A percentile compares a stretch with the other conserved stretches of the same genome.
Evolutionary conservation across 2,329 filamentous ascomycete genomes (phyloP).

Genomic region (Aspergillus puulaauensis): DNA sequence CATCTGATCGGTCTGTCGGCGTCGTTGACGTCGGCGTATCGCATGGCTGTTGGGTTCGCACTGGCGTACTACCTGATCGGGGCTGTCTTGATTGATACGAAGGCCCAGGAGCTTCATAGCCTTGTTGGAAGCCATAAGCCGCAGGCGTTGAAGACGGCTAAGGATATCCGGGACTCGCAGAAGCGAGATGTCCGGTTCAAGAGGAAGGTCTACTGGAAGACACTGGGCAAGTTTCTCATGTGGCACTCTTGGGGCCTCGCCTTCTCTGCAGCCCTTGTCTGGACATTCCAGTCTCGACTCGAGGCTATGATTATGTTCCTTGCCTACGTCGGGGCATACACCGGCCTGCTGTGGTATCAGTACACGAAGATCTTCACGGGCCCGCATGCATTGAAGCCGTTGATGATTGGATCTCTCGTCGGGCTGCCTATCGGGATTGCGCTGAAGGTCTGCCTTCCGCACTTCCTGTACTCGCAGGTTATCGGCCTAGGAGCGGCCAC

Average conservation of each 20-base stretch:
- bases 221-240: slow-evolving; percentile 50
- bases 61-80: slow-evolving; percentile 59
- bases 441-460: slow-evolving; percentile 39
- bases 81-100: slow-evolving; percentile 57
- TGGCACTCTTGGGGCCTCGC: slow-evolving; percentile 55
- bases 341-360: slow-evolving; percentile 55
- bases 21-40: slow-evolving; percentile 36
- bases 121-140: slow-evolving; percentile 44
- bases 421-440: slow-evolving; percentile 50
- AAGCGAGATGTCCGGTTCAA: slow-evolving; percentile 48
- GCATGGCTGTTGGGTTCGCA: slow-evolving; percentile 55
- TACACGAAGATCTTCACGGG: slow-evolving; percentile 56
- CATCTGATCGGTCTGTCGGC: slow-evolving; percentile 41
- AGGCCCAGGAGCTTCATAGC: slow-evolving; percentile 52
- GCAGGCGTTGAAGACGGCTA: slow-evolving; percentile 40
- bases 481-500: slow-evolving; percentile 51
- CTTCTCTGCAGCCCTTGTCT: slow-evolving; percentile 51
- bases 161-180: slow-evolving; percentile 46
- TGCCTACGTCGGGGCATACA: slow-evolving; percentile 51
- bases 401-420: slow-evolving; percentile 46
- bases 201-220: slow-evolving; percentile 52
- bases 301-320: slow-evolving; percentile 52
- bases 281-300: slow-evolving; percentile 48
- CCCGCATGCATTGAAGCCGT: slow-evolving; percentile 48
- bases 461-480: slow-evolving; percentile 48